phyloP scores from a whole-genome alignment of 1,284 basidiomycete species.

The Albatrellus sp. region DNA sequence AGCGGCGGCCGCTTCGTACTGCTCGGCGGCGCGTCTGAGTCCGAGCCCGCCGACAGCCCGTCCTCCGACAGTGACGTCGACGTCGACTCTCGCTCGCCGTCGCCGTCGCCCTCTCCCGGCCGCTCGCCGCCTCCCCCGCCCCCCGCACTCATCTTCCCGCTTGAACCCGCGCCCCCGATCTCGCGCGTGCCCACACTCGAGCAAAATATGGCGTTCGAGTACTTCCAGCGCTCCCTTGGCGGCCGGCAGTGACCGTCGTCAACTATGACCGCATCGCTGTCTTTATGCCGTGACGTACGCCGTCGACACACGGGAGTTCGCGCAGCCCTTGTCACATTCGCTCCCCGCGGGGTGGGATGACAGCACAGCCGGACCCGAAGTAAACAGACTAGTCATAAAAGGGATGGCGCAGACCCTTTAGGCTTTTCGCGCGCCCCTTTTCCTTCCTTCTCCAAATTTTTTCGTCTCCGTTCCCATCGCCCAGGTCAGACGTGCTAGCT shows the following conservation, averaged over 20 bases:
- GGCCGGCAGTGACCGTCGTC: constrained; percentile 1
- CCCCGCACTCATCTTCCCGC: constrained; percentile 25
- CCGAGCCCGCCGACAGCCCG: constrained; percentile 24
- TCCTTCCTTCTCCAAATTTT: too few species aligned
- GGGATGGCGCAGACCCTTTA: too few species aligned
- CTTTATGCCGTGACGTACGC: too few species aligned
- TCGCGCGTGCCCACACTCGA: constrained; percentile 55
- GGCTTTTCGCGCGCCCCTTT: too few species aligned
- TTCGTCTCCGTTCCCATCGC: too few species aligned
- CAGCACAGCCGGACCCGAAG: too few species aligned
- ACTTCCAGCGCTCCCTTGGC: constrained; percentile 35
- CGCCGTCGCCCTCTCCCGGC: constrained; percentile 1
- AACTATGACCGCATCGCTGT: too few species aligned
- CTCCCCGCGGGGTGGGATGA: too few species aligned
- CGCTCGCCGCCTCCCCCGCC: constrained; percentile 5
- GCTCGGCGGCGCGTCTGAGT: constrained; percentile 18
- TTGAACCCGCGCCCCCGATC: constrained; percentile 31
- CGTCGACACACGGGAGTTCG: too few species aligned
- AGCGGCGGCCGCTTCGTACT: constrained; percentile 48
- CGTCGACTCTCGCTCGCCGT: constrained; percentile 25
- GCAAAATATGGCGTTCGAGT: constrained; percentile 73
- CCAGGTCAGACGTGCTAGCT: too few species aligned
- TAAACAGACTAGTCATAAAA: too few species aligned
- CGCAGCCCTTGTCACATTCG: too few species aligned
- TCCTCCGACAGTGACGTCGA: constrained; percentile 48